A percentile compares a stretch with the other conserved stretches of the same genome.
Conservation (phyloP, 495 filamentous ascomycete genomes). For the Aspergillus indologenus region DNA sequence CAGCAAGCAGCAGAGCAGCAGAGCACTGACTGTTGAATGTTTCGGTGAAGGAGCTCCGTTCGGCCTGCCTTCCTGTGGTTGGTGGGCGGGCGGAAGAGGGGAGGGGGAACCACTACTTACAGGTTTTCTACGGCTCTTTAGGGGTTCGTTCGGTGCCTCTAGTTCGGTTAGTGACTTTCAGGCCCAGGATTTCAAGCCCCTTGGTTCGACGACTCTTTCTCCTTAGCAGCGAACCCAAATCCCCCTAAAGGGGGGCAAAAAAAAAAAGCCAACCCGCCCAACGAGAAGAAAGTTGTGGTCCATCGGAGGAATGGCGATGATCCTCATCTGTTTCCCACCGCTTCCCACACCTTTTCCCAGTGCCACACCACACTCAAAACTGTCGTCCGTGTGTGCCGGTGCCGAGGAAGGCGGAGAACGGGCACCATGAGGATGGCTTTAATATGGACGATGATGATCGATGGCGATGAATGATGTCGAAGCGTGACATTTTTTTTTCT, state of each 20-base stretch:
- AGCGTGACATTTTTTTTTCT: background rate
- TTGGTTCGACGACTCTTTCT: constrained; percentile 16
- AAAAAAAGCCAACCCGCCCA: constrained; percentile 14
- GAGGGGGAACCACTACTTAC: background rate
- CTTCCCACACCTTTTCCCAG: background rate
- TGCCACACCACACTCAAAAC: too few species aligned
- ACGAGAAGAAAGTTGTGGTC: constrained; percentile 2
- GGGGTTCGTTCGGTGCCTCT: constrained; percentile 17
- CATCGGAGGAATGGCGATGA: constrained; percentile 20
- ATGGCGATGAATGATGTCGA: constrained; percentile 3
- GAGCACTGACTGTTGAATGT: background rate
- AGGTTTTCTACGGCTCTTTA: constrained; percentile 4
- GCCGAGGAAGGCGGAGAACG: too few species aligned
- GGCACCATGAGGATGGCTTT: background rate
- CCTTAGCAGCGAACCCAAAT: constrained; percentile 11
- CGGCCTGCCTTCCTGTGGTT: constrained; percentile 14
- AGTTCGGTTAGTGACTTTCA: constrained; percentile 14
- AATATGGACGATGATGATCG: background rate
- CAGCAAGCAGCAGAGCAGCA: too few species aligned
- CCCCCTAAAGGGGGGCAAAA: constrained; percentile 8
- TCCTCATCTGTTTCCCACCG: constrained; percentile 24
- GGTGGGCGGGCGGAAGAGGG: constrained; percentile 9
- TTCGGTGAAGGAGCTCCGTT: constrained; percentile 18
- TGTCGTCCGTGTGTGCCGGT: too few species aligned
- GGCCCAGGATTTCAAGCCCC: constrained; percentile 16